Evolutionary conservation across 169 alveolate species (phyloP), one percentile per base, ranked within the genome.

Genomic region (Cryptosporidium sp.): DNA sequence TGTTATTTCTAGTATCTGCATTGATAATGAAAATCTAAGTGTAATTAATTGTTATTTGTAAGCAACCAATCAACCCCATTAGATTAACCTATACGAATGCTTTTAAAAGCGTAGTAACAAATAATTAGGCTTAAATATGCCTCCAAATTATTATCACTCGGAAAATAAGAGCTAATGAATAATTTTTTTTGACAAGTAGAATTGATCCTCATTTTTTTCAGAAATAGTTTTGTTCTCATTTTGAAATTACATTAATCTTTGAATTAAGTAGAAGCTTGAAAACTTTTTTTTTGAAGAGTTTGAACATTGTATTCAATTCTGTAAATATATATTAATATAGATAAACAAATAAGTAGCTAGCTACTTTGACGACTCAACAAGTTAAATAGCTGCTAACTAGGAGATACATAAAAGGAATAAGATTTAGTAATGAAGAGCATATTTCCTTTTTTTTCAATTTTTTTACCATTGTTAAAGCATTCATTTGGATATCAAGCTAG

Each of bases 121-220:
- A 23, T 53, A 56, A n/a, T 3, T 23, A 56, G 23, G n/a, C 56
- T 48, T 56, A 56, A 56, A 56, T 8, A 8, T 56, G 67, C 67
- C 67, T 56, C 67, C 35, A n/a, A 56, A 56, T 14, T 56, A 23
- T 56, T 56, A 56, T 56, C 67, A 56, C 67, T 56, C 67, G 67
- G 67, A 56, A 21, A 56, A 56, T 56, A 56, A 56, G 67, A 56
- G 67, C 67, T 56, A 56, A 29, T 56, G 67, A 23, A 23, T 56
- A 6, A 26, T 23, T 23, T 21, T 21, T 23, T 23, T n/a, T 56
- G 14, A 23, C 1, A 9, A 56, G 4, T 56, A 56, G 67, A 56
- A 23, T 56, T n/a, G 67, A 16, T 26, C 29, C 67, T 56, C 67
- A 56, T 56, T 23, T 26, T 56, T 56, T 23, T 21, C 9, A 9